Evolutionary conservation across 2,329 filamentous ascomycete genomes (phyloP).

Genomic region (Penicillium sp.): DNA sequence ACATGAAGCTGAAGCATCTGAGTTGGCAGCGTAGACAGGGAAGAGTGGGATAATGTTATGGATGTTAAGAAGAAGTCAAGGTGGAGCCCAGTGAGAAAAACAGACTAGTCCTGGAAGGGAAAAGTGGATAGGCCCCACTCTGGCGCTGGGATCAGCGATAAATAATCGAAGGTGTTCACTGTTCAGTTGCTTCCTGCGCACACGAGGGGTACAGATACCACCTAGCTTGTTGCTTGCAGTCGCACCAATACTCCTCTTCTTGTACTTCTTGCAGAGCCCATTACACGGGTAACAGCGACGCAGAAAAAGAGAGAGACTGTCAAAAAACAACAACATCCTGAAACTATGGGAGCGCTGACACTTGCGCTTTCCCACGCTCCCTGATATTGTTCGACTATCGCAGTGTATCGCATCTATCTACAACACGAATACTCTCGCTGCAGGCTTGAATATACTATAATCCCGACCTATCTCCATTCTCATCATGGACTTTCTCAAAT

Average conservation of each 20-base stretch:
- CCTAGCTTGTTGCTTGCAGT: no score
- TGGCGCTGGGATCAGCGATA: background rate
- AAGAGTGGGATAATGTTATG: background rate
- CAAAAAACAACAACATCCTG: background rate
- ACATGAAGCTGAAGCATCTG: background rate
- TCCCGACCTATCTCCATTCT: slow-evolving; percentile 1
- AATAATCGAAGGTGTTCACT: background rate
- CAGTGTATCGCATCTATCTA: background rate
- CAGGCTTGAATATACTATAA: background rate
- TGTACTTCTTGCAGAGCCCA: background rate
- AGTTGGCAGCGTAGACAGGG: background rate
- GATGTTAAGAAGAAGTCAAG: background rate
- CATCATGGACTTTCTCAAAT: slow-evolving; percentile 94
- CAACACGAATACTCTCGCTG: background rate
- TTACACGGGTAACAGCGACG: background rate
- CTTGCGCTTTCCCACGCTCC: background rate
- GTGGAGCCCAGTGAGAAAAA: background rate
- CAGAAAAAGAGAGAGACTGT: background rate
- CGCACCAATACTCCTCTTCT: no score
- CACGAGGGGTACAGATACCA: no score
- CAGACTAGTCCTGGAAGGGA: slow-evolving; percentile 12
- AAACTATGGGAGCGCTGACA: slow-evolving; percentile 6
- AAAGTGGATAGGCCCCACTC: slow-evolving; percentile 1
- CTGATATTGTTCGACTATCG: slow-evolving; percentile 2
- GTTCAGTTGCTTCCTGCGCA: no score